Percentiles rank a stretch among this genome's conserved stretches.
phyloP scores from a whole-genome alignment of 2,329 filamentous ascomycete species.

The Colletotrichum gloeosporioides region DNA sequence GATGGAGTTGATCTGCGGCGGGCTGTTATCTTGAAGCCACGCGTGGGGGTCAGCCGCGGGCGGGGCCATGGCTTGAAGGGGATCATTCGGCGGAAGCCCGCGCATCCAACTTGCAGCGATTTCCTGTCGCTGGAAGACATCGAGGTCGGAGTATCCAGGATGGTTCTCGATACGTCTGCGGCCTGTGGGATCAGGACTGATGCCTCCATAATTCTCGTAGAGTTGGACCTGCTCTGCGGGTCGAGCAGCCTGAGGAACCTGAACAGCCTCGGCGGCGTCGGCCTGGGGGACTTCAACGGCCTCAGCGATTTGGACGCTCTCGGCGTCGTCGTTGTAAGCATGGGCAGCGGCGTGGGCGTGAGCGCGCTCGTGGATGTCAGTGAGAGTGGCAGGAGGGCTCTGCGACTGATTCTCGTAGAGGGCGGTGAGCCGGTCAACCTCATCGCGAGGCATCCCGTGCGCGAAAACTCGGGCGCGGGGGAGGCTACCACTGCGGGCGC shows the following conservation, averaged over 20 bases:
- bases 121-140: background rate
- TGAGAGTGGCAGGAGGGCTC: background rate
- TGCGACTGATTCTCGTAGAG: background rate
- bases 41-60: background rate
- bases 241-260: background rate
- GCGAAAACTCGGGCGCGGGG: background rate
- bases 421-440: background rate
- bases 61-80: background rate
- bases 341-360: background rate
- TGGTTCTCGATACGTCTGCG: background rate
- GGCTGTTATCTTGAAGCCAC: background rate
- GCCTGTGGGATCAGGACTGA: background rate
- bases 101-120: background rate
- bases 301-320: background rate
- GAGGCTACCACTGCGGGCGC: background rate
- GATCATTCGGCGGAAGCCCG: background rate
- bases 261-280: accelerated
- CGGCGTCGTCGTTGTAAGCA: background rate
- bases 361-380: background rate
- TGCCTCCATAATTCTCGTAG: background rate
- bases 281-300: background rate
- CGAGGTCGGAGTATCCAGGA: background rate
- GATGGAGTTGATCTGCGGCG: background rate
- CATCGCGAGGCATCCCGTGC: background rate
- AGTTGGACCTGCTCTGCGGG: background rate